phyloP scores from a whole-genome alignment of 257 asterid genomes.

The Penstemon newberryi region DNA sequence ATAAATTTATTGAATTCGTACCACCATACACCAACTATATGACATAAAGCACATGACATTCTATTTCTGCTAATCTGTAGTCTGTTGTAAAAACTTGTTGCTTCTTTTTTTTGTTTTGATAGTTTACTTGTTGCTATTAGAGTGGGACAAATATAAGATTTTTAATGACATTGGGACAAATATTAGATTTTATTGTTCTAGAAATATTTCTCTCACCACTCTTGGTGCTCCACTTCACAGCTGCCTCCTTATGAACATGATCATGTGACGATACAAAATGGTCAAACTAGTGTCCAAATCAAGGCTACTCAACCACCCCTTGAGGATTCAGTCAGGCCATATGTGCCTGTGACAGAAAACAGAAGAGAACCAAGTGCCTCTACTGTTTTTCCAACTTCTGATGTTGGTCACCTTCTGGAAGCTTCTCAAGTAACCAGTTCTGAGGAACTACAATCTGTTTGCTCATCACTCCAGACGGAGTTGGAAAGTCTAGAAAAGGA shows the following conservation, averaged over 20 bases:
- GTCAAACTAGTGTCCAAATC: background rate
- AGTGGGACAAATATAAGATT: no score
- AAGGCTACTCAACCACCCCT: background rate
- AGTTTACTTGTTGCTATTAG: no score
- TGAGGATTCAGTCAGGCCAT: slow-evolving; percentile 18
- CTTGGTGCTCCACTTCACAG: slow-evolving; percentile 23
- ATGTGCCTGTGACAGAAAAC: slow-evolving; percentile 3
- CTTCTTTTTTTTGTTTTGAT: no score
- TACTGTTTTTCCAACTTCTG: slow-evolving; percentile 13
- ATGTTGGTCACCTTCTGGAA: slow-evolving; percentile 23
- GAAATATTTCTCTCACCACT: background rate
- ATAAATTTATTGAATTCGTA: background rate
- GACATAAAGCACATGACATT: no score
- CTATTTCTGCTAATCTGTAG: no score
- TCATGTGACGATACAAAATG: background rate
- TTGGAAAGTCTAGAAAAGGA: slow-evolving; percentile 43
- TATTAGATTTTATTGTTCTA: background rate
- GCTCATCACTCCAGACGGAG: slow-evolving; percentile 39
- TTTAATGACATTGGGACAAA: background rate
- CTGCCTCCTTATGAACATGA: slow-evolving; percentile 17
- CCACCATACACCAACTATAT: background rate
- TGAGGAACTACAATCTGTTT: slow-evolving; percentile 30
- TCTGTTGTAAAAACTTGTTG: no score
- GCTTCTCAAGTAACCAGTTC: slow-evolving; percentile 19
- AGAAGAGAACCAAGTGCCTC: slow-evolving; percentile 10